Evolutionary conservation across 2,329 filamentous ascomycete species (phyloP).

Genomic region (Fusarium staphyleae): DNA sequence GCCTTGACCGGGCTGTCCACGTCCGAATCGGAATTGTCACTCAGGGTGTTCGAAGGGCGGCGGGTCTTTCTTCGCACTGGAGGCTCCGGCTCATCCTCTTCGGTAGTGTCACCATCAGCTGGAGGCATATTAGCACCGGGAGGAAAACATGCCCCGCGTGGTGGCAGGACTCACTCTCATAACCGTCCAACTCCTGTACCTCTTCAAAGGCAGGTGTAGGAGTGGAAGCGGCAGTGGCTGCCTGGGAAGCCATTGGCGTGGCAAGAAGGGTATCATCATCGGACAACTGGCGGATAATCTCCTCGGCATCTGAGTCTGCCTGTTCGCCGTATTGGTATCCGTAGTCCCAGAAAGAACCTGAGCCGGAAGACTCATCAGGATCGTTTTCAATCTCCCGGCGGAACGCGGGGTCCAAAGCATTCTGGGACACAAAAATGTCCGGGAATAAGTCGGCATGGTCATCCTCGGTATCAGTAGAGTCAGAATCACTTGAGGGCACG

Average conservation of each 20-base stretch:
- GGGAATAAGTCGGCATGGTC: slow-evolving; percentile 73
- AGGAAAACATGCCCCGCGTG: slow-evolving; percentile 15
- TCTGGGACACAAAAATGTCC: slow-evolving; percentile 80
- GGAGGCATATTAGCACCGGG: slow-evolving; percentile 49
- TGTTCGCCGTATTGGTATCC: slow-evolving; percentile 55
- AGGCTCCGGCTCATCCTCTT: slow-evolving; percentile 63
- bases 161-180: slow-evolving; percentile 62
- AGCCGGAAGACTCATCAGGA: slow-evolving; percentile 63
- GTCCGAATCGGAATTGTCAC: slow-evolving; percentile 60
- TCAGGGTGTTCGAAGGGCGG: slow-evolving; percentile 47
- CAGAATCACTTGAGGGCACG: slow-evolving; percentile 70
- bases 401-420: slow-evolving; percentile 73
- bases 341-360: slow-evolving; percentile 70
- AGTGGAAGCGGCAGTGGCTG: slow-evolving; percentile 33
- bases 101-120: slow-evolving; percentile 69
- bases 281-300: slow-evolving; percentile 47
- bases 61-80: slow-evolving; percentile 57
- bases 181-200: slow-evolving; percentile 59
- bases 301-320: slow-evolving; percentile 53
- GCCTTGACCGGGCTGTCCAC: slow-evolving; percentile 55
- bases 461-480: slow-evolving; percentile 69
- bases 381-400: slow-evolving; percentile 77
- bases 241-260: slow-evolving; percentile 50
- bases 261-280: slow-evolving; percentile 54
- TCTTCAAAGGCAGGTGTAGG: slow-evolving; percentile 45